These are phyloP conservation scores for Spizellomyces punctatus DNA, from an alignment of 192 early-diverging fungal genomes.

Conservation along the genomic window DNA sequence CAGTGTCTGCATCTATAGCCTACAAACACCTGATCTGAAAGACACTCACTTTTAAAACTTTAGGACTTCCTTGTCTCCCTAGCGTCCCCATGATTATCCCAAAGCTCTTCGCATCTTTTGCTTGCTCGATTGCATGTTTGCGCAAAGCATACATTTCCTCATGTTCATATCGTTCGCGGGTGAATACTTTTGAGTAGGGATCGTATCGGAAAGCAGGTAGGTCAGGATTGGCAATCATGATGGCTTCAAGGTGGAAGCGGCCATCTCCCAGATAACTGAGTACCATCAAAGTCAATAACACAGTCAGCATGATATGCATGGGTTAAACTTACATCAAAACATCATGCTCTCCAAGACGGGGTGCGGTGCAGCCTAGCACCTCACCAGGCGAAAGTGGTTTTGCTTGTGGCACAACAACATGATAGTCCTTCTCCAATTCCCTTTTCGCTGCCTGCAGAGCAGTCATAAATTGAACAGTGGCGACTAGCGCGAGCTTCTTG, in stretches of 20 bases:
- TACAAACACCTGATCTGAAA: constrained; percentile 1
- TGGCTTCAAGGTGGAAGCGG: constrained; percentile 96
- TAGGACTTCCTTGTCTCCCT: constrained; percentile 93
- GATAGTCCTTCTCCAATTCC: constrained; percentile 65
- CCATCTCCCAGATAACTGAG: constrained; percentile 79
- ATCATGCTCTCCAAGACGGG: constrained; percentile 74
- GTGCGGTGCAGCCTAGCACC: constrained; percentile 94
- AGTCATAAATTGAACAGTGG: constrained; percentile 93
- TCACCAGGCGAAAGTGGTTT: constrained; percentile 96
- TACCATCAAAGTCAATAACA: not conserved
- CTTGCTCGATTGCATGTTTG: constrained; percentile 76
- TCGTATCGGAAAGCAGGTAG: constrained; percentile 92
- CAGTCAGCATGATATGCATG: not conserved
- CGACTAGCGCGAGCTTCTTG: constrained; percentile 73
- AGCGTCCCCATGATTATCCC: constrained; percentile 95
- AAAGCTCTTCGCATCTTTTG: constrained; percentile 73
- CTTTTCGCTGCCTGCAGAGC: constrained; percentile 75
- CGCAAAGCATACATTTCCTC: constrained; percentile 87
- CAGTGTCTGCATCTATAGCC: too few species aligned
- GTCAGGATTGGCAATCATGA: constrained; percentile 96
- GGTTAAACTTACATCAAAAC: constrained; percentile 62
- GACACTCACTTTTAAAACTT: constrained; percentile 73
- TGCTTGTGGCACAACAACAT: constrained; percentile 82
- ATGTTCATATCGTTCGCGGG: constrained; percentile 92
- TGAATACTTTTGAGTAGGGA: constrained; percentile 90